phyloP scores from a whole-genome alignment of 805 yeast genomes.

The Monosporozyma aquatica region DNA sequence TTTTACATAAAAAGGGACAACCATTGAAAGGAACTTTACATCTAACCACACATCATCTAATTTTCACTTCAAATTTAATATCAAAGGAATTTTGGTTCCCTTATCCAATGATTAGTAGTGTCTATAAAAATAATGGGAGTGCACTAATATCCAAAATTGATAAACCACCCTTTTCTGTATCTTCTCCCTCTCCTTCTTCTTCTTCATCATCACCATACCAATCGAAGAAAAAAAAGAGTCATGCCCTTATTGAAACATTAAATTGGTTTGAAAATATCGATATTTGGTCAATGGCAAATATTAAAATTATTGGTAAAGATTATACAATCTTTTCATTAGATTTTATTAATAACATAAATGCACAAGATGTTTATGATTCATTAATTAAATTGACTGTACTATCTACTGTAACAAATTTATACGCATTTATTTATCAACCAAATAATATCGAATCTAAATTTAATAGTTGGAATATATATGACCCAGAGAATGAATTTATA shows the following conservation, averaged over 20 bases:
- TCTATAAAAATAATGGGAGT: slow-evolving; percentile 49
- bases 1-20: slow-evolving; percentile 50
- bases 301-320: slow-evolving; percentile 61
- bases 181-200: no score
- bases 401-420: slow-evolving; percentile 46
- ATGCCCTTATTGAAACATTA: neutral
- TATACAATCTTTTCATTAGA: slow-evolving; percentile 64
- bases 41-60: slow-evolving; percentile 67
- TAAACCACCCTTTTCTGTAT: no score
- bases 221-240: neutral
- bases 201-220: no score
- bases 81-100: slow-evolving; percentile 79
- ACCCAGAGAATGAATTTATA: slow-evolving; percentile 52
- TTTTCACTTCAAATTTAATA: slow-evolving; percentile 36
- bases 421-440: slow-evolving; percentile 77
- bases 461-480: slow-evolving; percentile 67
- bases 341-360: slow-evolving; percentile 47
- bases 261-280: slow-evolving; percentile 22
- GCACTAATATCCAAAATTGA: slow-evolving; percentile 27
- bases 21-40: slow-evolving; percentile 53
- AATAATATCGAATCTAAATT: slow-evolving; percentile 47
- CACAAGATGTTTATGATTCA: slow-evolving; percentile 65
- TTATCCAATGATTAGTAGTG: slow-evolving; percentile 69
- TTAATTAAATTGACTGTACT: slow-evolving; percentile 57
- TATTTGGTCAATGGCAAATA: slow-evolving; percentile 36